phyloP scores from a whole-genome alignment of 2,329 filamentous ascomycete species.

The Trichoderma asperellum region DNA sequence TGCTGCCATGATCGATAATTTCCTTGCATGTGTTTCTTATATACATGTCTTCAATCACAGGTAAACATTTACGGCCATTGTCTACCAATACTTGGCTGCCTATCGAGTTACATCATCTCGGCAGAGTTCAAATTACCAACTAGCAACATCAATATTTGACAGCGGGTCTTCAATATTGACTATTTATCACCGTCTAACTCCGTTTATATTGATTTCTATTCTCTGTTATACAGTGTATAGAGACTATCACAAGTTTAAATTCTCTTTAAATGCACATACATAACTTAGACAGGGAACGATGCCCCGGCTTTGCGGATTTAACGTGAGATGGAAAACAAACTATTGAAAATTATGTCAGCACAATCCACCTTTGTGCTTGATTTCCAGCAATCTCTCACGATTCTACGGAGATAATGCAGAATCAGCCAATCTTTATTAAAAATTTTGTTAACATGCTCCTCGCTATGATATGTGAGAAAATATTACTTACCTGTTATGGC shows the following conservation, averaged over 20 bases:
- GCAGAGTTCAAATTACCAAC: no score
- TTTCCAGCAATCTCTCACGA: neutral
- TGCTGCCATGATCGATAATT: neutral
- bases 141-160: neutral
- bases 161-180: neutral
- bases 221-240: neutral
- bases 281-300: neutral
- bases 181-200: neutral
- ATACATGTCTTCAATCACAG: neutral
- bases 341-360: neutral
- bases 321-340: neutral
- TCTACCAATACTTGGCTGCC: neutral
- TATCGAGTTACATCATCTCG: neutral
- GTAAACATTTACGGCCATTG: neutral
- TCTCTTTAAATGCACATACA: neutral
- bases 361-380: no score
- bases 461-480: neutral
- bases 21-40: neutral
- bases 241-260: neutral
- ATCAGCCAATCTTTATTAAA: neutral
- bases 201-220: neutral
- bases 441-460: neutral
- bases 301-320: constrained; percentile 2
- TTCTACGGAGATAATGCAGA: neutral
- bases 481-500: neutral